Conservation (phyloP, 306 rosid genomes). For the Aeschynomene evenia region DNA sequence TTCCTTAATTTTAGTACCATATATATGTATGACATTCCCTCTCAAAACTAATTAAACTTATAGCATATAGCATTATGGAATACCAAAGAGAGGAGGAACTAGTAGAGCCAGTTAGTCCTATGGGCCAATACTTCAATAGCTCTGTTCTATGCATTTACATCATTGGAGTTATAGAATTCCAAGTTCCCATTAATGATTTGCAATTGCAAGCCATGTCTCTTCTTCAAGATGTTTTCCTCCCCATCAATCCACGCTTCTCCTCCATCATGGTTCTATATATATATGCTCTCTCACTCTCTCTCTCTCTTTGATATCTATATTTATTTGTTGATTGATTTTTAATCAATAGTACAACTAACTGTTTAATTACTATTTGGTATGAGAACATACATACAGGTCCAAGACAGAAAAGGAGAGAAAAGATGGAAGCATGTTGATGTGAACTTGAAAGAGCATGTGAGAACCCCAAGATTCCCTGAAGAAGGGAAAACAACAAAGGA, state of each 20-base stretch:
- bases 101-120: slow-evolving; percentile 58
- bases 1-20: not conserved
- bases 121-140: slow-evolving; percentile 54
- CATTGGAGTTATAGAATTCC: slow-evolving; percentile 49
- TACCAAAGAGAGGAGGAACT: slow-evolving; percentile 7
- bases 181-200: slow-evolving; percentile 39
- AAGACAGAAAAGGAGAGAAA: slow-evolving; percentile 38
- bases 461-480: slow-evolving; percentile 32
- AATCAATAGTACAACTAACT: too few species aligned
- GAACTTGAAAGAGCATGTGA: slow-evolving; percentile 45
- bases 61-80: slow-evolving; percentile 6
- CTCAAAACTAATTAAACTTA: not conserved
- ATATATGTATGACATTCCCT: not conserved
- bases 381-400: too few species aligned
- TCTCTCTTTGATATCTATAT: not conserved
- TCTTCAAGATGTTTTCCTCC: slow-evolving; percentile 41
- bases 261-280: slow-evolving; percentile 63
- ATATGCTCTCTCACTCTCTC: too few species aligned
- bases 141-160: slow-evolving; percentile 37
- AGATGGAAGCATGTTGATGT: slow-evolving; percentile 55
- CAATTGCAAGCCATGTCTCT: slow-evolving; percentile 18
- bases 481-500: slow-evolving; percentile 24
- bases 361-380: too few species aligned
- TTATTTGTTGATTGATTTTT: not conserved
- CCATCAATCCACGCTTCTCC: slow-evolving; percentile 56